Base-by-base conservation (phyloP, 192 early-diverging fungal genomes). In the Coemansia sp. region DNA sequence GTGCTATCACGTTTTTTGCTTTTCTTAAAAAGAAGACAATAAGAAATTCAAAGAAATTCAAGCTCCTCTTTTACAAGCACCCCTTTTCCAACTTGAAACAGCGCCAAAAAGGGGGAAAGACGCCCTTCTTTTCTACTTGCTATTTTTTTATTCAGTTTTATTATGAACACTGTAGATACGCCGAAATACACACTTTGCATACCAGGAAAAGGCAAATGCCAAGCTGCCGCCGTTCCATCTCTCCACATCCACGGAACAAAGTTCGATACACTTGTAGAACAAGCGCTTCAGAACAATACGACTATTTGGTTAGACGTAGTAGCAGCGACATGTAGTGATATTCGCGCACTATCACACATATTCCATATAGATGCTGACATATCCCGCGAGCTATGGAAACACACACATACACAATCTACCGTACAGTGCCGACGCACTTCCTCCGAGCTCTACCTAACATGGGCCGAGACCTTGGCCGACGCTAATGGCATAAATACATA, bases 181-280 rank as follows among this genome's bases (percentile, higher is more conserved):
- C 53, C 16, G 31, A 60, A 40, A 22, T 62, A 62, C 61, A 62
- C 61, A 38, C 34, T 62, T 22, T 62, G 61, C 61, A 12, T 62
- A 62, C 61, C 61, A 5, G 61, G 61, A 22, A 33, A 62, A 62
- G 61, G 61, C 61, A 62, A 62, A 41, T 11, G 20, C 61, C 16
- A 24, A 18, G 38, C 61, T 12, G 4, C 36, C n/a, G 13, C n/a
- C 38, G n/a, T 62, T 20, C 11, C 61, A 5, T 22, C 29, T 1
- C 61, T 62, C 20, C 38, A 62, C 20, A 36, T 62, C 5, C 18
- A 62, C 38, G 38, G 38, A 36, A 12, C 20, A 39, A 62, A 62
- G n/a, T 4, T 62, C 18, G 36, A 62, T 20, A 3, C 6, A 4
- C 6, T 62, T 41, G 61, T 62, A 13, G 7, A 40, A 1, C 20